Evolutionary conservation across 73 alveolate species (phyloP), one percentile per base, ranked within the genome.

Genomic region (Paramecium octaurelia): DNA sequence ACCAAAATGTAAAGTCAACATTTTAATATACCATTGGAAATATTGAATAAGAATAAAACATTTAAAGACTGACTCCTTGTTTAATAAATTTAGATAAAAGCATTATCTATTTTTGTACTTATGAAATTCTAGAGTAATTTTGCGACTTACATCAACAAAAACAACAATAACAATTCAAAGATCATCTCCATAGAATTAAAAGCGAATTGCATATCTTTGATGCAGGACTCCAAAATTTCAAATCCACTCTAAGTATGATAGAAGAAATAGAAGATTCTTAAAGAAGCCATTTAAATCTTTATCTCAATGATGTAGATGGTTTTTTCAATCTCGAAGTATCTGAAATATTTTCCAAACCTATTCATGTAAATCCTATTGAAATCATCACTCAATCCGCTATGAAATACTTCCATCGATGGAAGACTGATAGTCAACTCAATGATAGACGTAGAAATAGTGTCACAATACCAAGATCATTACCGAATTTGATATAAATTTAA

Each of bases 231-330:
- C 20, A 43, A 20, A 40, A 80, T 23, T 80, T 80, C 16, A 80
- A 46, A 46, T 80, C 91, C 4, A 80, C 91, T 43, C 36, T 80
- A 9, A 43, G 75, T 23, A 80, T 80, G 91, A 80, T 80, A 40
- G 91, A 80, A 44, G 91, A 80, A 43, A 80, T 80, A 0, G 91
- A 80, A 8, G 73, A 80, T 20, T 80, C 91, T 8, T 35, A 80
- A 43, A 24, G 31, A 46, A 43, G 91, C 24, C 48, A 40, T 16
- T 35, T 11, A 44, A 80, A 44, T 14, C 18, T 42, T 21, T 23
- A 43, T 23, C 18, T 76, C 3, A 23, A 43, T 80, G 91, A 80
- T 21, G 0, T 80, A 7, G 91, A 80, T 42, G 75, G 42, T 35
- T 80, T 38, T 35, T 80, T 80, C 10, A 80, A 80, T 46, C 75